Evolutionary conservation across 192 early-diverging fungal species (phyloP), one percentile per base, ranked within the genome.

Genomic region (Gaertneriomyces sp.): DNA sequence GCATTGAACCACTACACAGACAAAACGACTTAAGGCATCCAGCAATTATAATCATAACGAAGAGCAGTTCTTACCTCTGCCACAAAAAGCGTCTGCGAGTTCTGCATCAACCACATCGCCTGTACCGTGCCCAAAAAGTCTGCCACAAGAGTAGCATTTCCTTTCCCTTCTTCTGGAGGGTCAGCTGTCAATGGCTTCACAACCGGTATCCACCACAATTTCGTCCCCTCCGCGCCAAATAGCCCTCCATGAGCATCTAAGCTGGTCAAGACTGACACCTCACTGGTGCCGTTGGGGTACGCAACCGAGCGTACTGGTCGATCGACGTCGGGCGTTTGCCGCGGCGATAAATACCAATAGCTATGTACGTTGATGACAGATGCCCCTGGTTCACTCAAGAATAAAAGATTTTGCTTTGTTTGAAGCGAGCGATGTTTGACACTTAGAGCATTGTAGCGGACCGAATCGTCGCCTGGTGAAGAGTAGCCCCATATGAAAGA

Each of bases 181-280:
- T 33, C 41, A 2, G 66, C 66, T 1, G 57, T 47, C 33, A 68
- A 44, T 41, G 66, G 66, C 12, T 41, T 44, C 12, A 68, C 66
- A 16, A 68, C 66, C 16, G 66, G 66, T 38, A 68, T 60, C 66
- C 66, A 68, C 55, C 57, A 68, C 20, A 68, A 1, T 16, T 42
- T 39, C 7, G 40, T 42, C 33, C 47, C 39, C 8, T 49, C 55
- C 14, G 47, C 58, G 8, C 45, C 66, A 41, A 33, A 68, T 16
- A 68, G n/a, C 9, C 66, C 66, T 16, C 66, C 66, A 20, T 38
- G 43, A n/a, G 56, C 66, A 33, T 68, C 66, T 6, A 68, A 41
- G 8, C 12, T 12, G 38, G 20, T 56, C 54, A 56, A 56, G 12
- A 33, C 54, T 5, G 66, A 51, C 5, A 46, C 51, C 7, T 40